Evolutionary conservation across 164 flowering plant species (phyloP).

Genomic region (Aristolochia fimbriata): DNA sequence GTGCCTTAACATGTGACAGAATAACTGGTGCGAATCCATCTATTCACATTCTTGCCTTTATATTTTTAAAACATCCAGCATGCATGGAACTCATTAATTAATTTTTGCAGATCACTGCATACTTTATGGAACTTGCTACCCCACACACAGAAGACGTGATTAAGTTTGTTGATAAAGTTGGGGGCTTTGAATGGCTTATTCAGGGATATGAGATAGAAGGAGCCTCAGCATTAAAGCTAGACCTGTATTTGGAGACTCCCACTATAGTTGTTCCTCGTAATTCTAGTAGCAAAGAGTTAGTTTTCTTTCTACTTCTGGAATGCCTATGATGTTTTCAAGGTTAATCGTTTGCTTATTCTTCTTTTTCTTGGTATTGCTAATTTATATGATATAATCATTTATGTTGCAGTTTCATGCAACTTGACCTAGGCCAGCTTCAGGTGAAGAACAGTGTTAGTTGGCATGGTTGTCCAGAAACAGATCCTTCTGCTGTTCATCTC

Average conservation of each 20-base stretch:
- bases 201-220: conserved; percentile 96
- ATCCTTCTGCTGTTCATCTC: conserved; percentile 91
- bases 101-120: conserved; percentile 58
- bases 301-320: conserved; percentile 6
- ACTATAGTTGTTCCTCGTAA: conserved; percentile 73
- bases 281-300: conserved; percentile 87
- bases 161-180: conserved; percentile 91
- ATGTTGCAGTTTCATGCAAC: conserved; percentile 70
- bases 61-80: no score
- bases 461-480: conserved; percentile 73
- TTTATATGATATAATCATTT: not conserved
- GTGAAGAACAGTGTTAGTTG: conserved; percentile 70
- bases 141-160: conserved; percentile 93
- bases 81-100: no score
- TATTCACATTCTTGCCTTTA: no score
- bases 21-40: no score
- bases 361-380: no score
- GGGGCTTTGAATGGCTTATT: conserved; percentile 95
- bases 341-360: no score
- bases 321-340: no score
- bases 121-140: conserved; percentile 93
- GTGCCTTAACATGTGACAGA: no score
- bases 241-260: conserved; percentile 88
- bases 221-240: conserved; percentile 75
- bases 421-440: conserved; percentile 77